These are phyloP conservation scores for Skeletonema costatum DNA, from an alignment of 108 stramenopile genomes.

Conservation along the genomic window DNA sequence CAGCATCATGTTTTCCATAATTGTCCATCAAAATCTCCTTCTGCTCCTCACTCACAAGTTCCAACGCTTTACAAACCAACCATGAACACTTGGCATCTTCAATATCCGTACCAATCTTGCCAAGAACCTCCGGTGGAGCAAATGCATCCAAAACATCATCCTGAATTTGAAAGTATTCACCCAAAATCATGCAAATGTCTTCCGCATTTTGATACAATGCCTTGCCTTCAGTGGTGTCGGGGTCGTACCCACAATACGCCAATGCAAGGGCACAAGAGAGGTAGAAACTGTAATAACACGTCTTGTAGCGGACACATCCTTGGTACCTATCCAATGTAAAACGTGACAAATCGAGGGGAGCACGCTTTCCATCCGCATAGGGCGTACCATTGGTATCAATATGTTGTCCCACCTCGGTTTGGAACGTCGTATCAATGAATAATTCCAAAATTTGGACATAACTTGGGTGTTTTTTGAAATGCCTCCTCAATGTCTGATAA, in stretches of 20 bases:
- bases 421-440: slow-evolving; percentile 83
- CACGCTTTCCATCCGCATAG: slow-evolving; percentile 54
- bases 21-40: slow-evolving; percentile 65
- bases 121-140: slow-evolving; percentile 92
- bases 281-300: slow-evolving; percentile 99
- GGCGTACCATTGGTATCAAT: slow-evolving; percentile 82
- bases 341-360: slow-evolving; percentile 67
- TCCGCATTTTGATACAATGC: slow-evolving; percentile 57
- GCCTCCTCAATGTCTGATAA: slow-evolving; percentile 81
- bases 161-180: slow-evolving; percentile 99
- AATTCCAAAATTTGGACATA: slow-evolving; percentile 83
- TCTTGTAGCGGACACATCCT: slow-evolving; percentile 98
- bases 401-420: slow-evolving; percentile 98
- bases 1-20: slow-evolving; percentile 88
- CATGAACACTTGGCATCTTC: slow-evolving; percentile 99
- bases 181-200: slow-evolving; percentile 85
- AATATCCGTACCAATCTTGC: slow-evolving; percentile 99
- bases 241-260: slow-evolving; percentile 66
- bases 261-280: slow-evolving; percentile 83
- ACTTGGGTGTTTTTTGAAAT: slow-evolving; percentile 79
- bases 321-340: slow-evolving; percentile 88
- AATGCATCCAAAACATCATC: slow-evolving; percentile 98
- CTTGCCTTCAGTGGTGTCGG: slow-evolving; percentile 12
- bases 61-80: slow-evolving; percentile 92
- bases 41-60: slow-evolving; percentile 53